phyloP scores from a whole-genome alignment of 441 rosid genomes.

The Cnidoscolus chayamansa region DNA sequence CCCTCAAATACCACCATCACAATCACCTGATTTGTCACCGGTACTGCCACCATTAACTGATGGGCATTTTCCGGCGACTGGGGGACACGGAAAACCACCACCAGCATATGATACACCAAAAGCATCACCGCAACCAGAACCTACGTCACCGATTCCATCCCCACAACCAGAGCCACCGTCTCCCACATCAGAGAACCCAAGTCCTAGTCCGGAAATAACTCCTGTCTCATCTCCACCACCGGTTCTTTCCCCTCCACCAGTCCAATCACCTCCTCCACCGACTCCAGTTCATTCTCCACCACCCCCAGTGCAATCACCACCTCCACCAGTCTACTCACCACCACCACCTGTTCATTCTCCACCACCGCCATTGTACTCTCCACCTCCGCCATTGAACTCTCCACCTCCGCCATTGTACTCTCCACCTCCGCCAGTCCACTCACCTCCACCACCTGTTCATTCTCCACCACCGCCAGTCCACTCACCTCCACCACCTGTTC shows the following conservation, averaged over 20 bases:
- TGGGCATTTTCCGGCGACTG: constrained; percentile 2
- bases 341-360: too few species aligned
- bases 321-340: too few species aligned
- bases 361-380: too few species aligned
- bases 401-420: too few species aligned
- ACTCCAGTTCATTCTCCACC: too few species aligned
- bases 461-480: too few species aligned
- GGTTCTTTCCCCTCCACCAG: neutral
- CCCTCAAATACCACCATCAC: constrained; percentile 8
- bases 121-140: constrained; percentile 4
- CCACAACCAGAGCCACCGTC: neutral
- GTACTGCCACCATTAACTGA: constrained; percentile 10
- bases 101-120: constrained; percentile 20
- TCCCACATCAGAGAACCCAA: constrained; percentile 16
- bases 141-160: neutral
- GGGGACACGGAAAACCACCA: neutral
- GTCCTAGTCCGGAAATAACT: constrained; percentile 11
- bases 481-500: too few species aligned
- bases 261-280: too few species aligned
- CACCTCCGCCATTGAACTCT: too few species aligned
- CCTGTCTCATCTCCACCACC: constrained; percentile 30
- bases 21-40: neutral
- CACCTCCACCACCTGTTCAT: too few species aligned
- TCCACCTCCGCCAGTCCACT: too few species aligned
- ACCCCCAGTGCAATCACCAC: too few species aligned